phyloP scores from a whole-genome alignment of 495 filamentous ascomycete species.

The Mytilinidion resinicola region DNA sequence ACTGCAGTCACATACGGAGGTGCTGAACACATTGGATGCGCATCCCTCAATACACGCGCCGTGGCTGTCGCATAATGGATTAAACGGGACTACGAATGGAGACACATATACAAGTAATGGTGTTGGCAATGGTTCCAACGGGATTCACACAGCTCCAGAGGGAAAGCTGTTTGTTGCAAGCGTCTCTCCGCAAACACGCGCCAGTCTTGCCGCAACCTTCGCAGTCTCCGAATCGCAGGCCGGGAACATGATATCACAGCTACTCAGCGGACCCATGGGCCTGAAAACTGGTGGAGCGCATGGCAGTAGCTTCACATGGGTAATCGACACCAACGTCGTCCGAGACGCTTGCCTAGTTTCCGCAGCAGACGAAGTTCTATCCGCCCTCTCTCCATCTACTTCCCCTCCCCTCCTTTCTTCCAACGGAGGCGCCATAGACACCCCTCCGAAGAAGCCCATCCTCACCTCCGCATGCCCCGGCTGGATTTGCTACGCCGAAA shows the following conservation, averaged over 20 bases:
- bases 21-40: constrained; percentile 71
- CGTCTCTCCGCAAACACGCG: constrained; percentile 82
- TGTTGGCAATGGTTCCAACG: constrained; percentile 26
- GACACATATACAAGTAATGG: constrained; percentile 23
- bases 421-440: constrained; percentile 22
- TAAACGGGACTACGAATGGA: constrained; percentile 26
- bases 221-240: constrained; percentile 66
- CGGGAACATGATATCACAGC: constrained; percentile 72
- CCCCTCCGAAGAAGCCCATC: constrained; percentile 60
- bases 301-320: constrained; percentile 74
- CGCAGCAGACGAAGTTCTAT: constrained; percentile 65
- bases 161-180: constrained; percentile 79
- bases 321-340: constrained; percentile 78
- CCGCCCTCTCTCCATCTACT: constrained; percentile 19
- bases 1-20: constrained; percentile 85
- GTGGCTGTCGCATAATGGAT: constrained; percentile 25
- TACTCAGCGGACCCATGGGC: constrained; percentile 65
- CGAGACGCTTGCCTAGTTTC: constrained; percentile 70
- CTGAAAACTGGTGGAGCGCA: constrained; percentile 61
- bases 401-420: constrained; percentile 16
- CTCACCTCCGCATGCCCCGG: constrained; percentile 89
- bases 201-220: constrained; percentile 77
- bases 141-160: constrained; percentile 36
- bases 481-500: constrained; percentile 98
- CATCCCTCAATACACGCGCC: constrained; percentile 44